Conservation (phyloP, 208 protist species). For the Leishmania tarentolae region DNA sequence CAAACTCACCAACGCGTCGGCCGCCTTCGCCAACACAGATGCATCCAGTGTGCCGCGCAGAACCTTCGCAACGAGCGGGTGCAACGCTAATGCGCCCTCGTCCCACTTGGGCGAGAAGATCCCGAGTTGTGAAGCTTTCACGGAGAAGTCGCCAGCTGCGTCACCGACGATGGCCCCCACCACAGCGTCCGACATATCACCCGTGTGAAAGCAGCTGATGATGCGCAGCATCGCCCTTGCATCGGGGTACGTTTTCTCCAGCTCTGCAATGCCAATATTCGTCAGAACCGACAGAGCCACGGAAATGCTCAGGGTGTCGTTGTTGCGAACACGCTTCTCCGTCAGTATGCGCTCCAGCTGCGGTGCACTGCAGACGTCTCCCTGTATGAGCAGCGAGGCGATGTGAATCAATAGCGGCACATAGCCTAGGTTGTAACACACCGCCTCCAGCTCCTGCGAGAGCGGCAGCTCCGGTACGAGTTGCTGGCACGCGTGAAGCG, state of each 20-base stretch:
- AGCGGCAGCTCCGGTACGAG: constrained; percentile 45
- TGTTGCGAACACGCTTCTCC: constrained; percentile 30
- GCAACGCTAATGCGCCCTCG: constrained; percentile 58
- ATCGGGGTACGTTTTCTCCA: constrained; percentile 41
- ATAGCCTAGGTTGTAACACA: constrained; percentile 54
- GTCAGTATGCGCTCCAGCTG: constrained; percentile 33
- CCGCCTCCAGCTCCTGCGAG: constrained; percentile 15
- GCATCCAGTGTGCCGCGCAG: constrained; percentile 25
- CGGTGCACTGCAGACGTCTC: constrained; percentile 27
- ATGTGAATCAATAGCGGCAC: constrained; percentile 80
- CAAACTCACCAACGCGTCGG: constrained; percentile 40
- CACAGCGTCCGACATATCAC: constrained; percentile 60
- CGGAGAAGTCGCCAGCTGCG: constrained; percentile 42
- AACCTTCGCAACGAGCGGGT: constrained; percentile 50
- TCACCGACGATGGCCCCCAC: constrained; percentile 54
- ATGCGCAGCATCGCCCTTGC: constrained; percentile 39
- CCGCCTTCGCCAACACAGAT: constrained; percentile 25
- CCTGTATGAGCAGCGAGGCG: constrained; percentile 47
- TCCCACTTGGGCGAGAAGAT: constrained; percentile 77
- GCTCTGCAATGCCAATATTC: constrained; percentile 41
- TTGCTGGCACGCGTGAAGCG: constrained; percentile 29
- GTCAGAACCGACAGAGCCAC: constrained; percentile 50
- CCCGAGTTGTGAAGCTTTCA: constrained; percentile 46
- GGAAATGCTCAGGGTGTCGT: constrained; percentile 68
- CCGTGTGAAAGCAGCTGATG: constrained; percentile 63